phyloP scores from a whole-genome alignment of 345 rosid species.

The Eucalyptus globulus region DNA sequence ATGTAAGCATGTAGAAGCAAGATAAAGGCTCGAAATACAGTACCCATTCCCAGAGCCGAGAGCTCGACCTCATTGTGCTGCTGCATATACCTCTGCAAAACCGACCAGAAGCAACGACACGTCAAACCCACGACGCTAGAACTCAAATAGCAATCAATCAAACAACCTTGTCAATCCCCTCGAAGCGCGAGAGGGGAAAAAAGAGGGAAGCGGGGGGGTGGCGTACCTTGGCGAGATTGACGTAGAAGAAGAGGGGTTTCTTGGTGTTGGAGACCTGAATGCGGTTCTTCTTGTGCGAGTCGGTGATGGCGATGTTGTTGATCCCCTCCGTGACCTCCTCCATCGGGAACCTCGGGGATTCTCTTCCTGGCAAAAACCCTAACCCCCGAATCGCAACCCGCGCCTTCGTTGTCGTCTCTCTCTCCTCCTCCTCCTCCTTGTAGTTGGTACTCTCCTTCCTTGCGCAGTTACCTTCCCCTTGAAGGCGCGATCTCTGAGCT shows the following conservation, averaged over 20 bases:
- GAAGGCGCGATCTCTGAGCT: not conserved
- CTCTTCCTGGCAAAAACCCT: not conserved
- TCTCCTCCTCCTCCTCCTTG: not conserved
- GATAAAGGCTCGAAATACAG: not conserved
- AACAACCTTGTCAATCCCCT: not conserved
- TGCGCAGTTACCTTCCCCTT: not conserved
- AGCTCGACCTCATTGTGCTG: conserved; percentile 58
- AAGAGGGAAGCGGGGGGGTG: not conserved
- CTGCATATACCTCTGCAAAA: conserved; percentile 71
- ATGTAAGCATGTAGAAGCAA: not conserved
- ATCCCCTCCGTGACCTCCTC: conserved; percentile 7
- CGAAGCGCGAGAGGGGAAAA: not conserved
- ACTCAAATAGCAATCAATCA: not conserved
- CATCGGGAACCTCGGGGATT: not conserved
- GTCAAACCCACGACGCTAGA: not conserved
- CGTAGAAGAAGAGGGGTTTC: conserved; percentile 66
- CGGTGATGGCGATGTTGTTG: conserved; percentile 9
- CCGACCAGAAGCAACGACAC: not conserved
- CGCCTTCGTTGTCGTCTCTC: not conserved
- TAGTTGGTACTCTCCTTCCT: not conserved
- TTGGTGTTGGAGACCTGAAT: conserved; percentile 71
- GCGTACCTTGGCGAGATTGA: conserved; percentile 63
- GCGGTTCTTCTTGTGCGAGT: conserved; percentile 38
- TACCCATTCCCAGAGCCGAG: conserved; percentile 81
- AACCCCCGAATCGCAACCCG: not conserved